A percentile compares a stretch with the other conserved stretches of the same genome.
Conservation (phyloP, 2,329 filamentous ascomycete species). For the Pseudocercospora cruenta region DNA sequence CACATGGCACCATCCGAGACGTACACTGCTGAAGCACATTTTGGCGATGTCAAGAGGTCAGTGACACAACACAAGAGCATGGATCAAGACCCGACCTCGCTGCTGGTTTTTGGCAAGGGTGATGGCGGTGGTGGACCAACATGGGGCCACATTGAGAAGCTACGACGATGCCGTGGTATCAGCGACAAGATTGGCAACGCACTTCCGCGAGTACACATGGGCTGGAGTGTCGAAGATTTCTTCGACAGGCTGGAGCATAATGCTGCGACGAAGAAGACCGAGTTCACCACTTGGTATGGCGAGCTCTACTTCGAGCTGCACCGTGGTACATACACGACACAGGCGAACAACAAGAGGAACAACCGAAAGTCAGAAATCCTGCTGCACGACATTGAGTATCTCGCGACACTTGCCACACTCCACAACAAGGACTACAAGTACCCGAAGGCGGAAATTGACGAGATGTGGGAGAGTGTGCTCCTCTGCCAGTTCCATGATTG, state of each 20-base stretch:
- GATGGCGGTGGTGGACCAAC: conserved; percentile 95
- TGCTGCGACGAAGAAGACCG: conserved; percentile 60
- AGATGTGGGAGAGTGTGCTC: conserved; percentile 91
- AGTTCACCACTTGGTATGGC: conserved; percentile 94
- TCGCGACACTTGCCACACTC: conserved; percentile 83
- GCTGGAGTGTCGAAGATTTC: conserved; percentile 89
- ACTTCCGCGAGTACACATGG: conserved; percentile 85
- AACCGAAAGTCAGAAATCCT: conserved; percentile 85
- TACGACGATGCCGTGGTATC: conserved; percentile 87
- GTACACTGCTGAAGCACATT: conserved; percentile 91
- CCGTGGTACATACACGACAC: conserved; percentile 91
- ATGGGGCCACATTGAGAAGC: conserved; percentile 91
- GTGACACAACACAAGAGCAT: conserved; percentile 92
- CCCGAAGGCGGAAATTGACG: conserved; percentile 89
- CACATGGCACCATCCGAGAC: conserved; percentile 97
- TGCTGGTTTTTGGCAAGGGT: conserved; percentile 94
- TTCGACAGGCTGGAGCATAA: conserved; percentile 84
- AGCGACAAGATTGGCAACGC: conserved; percentile 77
- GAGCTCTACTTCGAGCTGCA: conserved; percentile 98
- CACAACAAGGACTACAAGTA: conserved; percentile 74
- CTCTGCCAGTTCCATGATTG: conserved; percentile 98
- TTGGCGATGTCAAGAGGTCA: conserved; percentile 90
- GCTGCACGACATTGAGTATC: conserved; percentile 82
- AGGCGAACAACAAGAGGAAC: conserved; percentile 90
- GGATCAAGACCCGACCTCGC: conserved; percentile 86